Evolutionary conservation across 306 rosid species (phyloP).

Genomic region (Vicia sativa): DNA sequence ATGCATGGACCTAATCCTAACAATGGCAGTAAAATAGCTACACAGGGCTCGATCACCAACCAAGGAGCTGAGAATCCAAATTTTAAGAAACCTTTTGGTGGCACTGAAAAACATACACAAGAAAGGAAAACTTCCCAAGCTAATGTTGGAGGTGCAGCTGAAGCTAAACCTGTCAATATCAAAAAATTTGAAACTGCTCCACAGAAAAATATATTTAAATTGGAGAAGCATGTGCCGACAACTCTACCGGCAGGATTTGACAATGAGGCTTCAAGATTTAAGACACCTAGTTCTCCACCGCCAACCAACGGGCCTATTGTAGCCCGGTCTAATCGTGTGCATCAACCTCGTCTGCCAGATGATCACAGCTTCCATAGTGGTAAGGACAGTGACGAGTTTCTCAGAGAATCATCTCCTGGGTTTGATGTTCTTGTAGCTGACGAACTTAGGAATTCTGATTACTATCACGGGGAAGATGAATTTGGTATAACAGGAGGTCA

Average conservation of each 20-base stretch:
- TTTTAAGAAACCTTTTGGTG: slow-evolving; percentile 58
- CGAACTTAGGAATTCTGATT: slow-evolving; percentile 80
- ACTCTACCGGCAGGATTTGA: slow-evolving; percentile 48
- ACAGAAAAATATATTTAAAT: slow-evolving; percentile 47
- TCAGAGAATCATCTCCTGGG: slow-evolving; percentile 97
- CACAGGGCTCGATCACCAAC: slow-evolving; percentile 46
- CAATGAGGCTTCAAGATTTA: slow-evolving; percentile 54
- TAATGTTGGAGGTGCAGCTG: slow-evolving; percentile 40
- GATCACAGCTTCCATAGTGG: slow-evolving; percentile 78
- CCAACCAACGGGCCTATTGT: slow-evolving; percentile 52
- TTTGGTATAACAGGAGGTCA: slow-evolving; percentile 69
- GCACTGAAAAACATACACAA: slow-evolving; percentile 54
- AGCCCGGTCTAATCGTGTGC: slow-evolving; percentile 49
- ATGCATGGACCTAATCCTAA: slow-evolving; percentile 65
- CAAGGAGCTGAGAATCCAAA: slow-evolving; percentile 53
- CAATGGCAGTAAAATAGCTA: slow-evolving; percentile 52
- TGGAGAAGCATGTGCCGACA: slow-evolving; percentile 49
- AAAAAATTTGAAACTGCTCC: slow-evolving; percentile 51
- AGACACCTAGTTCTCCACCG: slow-evolving; percentile 45
- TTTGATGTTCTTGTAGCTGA: slow-evolving; percentile 99
- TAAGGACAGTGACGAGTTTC: slow-evolving; percentile 81
- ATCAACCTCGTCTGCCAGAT: slow-evolving; percentile 57
- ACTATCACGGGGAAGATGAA: slow-evolving; percentile 74
- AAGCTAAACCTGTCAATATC: slow-evolving; percentile 50
- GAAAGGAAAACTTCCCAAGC: slow-evolving; percentile 61